These are phyloP conservation scores for Cladosporium sp. DNA, from an alignment of 2,329 filamentous ascomycete genomes.

Conservation along the genomic window DNA sequence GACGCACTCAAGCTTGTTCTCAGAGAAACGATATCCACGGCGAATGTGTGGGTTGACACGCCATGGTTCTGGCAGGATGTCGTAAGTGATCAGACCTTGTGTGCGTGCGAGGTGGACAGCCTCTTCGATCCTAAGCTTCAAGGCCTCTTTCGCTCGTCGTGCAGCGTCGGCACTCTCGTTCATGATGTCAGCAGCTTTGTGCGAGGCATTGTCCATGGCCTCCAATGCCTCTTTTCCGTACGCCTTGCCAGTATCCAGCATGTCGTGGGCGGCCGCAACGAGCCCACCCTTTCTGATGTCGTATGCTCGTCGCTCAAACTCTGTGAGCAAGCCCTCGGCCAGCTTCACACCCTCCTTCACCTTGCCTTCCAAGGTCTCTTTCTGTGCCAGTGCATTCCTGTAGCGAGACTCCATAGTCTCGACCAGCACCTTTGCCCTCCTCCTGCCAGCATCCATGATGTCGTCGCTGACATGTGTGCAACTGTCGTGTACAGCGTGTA, in stretches of 20 bases:
- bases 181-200: constrained; percentile 71
- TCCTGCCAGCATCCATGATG: constrained; percentile 80
- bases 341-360: constrained; percentile 82
- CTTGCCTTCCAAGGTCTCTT: constrained; percentile 88
- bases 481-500: constrained; percentile 81
- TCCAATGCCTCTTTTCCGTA: constrained; percentile 77
- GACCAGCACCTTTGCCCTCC: constrained; percentile 83
- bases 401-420: constrained; percentile 89
- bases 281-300: constrained; percentile 77
- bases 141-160: constrained; percentile 69
- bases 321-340: constrained; percentile 79
- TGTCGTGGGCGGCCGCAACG: constrained; percentile 67
- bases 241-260: constrained; percentile 76
- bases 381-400: constrained; percentile 78
- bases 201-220: constrained; percentile 76
- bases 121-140: constrained; percentile 68
- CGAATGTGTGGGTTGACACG: constrained; percentile 91
- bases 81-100: constrained; percentile 80
- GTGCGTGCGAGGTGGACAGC: constrained; percentile 80
- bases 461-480: constrained; percentile 90
- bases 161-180: constrained; percentile 81
- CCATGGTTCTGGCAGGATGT: constrained; percentile 90
- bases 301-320: constrained; percentile 80
- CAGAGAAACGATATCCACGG: constrained; percentile 88
- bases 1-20: constrained; percentile 86